phyloP scores from a whole-genome alignment of 331 rosid genomes.

The Telfairia occidentalis region DNA sequence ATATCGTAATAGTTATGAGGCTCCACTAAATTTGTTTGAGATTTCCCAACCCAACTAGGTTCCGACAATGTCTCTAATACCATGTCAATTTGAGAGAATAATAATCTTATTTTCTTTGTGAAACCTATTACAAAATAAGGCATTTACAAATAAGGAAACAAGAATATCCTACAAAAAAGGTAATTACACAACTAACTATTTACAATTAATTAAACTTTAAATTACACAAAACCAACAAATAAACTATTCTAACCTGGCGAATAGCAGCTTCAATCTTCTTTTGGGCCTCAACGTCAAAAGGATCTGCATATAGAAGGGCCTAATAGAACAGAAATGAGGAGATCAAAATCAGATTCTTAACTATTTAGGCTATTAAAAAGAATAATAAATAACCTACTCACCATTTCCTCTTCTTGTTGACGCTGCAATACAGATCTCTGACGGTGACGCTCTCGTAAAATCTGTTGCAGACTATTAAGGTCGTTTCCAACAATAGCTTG shows the following conservation, averaged over 20 bases:
- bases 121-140: too few relatives aligned
- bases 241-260: constrained; percentile 50
- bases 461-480: constrained; percentile 61
- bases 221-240: too few relatives aligned
- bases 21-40: too few relatives aligned
- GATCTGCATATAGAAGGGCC: constrained; percentile 94
- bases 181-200: too few relatives aligned
- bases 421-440: constrained; percentile 48
- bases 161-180: too few relatives aligned
- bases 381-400: constrained; percentile 24
- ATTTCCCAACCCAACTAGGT: too few relatives aligned
- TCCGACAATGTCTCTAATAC: too few relatives aligned
- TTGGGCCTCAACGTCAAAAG: constrained; percentile 95
- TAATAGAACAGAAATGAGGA: constrained; percentile 20
- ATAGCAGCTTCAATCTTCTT: constrained; percentile 97
- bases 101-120: too few relatives aligned
- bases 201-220: too few relatives aligned
- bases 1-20: too few relatives aligned
- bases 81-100: too few relatives aligned
- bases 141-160: too few relatives aligned
- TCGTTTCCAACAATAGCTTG: constrained; percentile 74
- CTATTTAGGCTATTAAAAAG: neutral
- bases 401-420: constrained; percentile 78
- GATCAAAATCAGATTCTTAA: constrained; percentile 5
- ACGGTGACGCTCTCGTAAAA: constrained; percentile 45